Evolutionary conservation across 2,329 filamentous ascomycete genomes (phyloP).

Genomic region (Hirsutella rhossiliensis): DNA sequence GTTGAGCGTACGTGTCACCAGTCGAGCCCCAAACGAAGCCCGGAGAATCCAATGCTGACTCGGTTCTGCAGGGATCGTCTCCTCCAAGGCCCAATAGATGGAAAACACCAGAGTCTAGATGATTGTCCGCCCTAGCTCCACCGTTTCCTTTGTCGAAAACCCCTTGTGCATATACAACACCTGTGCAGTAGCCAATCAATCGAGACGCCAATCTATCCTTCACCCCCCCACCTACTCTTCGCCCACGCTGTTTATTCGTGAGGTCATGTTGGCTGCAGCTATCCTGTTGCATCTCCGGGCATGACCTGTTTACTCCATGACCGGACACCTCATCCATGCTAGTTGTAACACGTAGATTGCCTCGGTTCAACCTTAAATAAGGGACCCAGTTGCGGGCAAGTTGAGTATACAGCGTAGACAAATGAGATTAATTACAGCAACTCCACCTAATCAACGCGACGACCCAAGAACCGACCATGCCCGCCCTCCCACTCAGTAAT

Average conservation of each 20-base stretch:
- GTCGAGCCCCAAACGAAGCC: not conserved
- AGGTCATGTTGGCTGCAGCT: no score
- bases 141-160: slow-evolving; percentile 39
- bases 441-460: not conserved
- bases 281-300: no score
- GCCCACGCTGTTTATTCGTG: not conserved
- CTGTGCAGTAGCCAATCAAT: slow-evolving; percentile 50
- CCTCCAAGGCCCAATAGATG: slow-evolving; percentile 52
- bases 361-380: not conserved
- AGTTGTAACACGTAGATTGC: not conserved
- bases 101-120: slow-evolving; percentile 21
- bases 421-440: not conserved
- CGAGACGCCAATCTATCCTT: slow-evolving; percentile 14
- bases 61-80: slow-evolving; percentile 40
- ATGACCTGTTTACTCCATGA: no score
- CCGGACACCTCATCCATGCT: no score
- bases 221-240: not conserved
- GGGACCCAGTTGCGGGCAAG: no score
- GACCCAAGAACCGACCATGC: not conserved
- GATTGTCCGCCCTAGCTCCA: slow-evolving; percentile 15
- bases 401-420: not conserved
- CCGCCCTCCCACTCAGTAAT: slow-evolving; percentile 18
- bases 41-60: slow-evolving; percentile 18
- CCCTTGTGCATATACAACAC: slow-evolving; percentile 44
- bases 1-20: slow-evolving; percentile 64